phyloP scores from a whole-genome alignment of 305 asterid genomes.

The Fraxinus sp. region DNA sequence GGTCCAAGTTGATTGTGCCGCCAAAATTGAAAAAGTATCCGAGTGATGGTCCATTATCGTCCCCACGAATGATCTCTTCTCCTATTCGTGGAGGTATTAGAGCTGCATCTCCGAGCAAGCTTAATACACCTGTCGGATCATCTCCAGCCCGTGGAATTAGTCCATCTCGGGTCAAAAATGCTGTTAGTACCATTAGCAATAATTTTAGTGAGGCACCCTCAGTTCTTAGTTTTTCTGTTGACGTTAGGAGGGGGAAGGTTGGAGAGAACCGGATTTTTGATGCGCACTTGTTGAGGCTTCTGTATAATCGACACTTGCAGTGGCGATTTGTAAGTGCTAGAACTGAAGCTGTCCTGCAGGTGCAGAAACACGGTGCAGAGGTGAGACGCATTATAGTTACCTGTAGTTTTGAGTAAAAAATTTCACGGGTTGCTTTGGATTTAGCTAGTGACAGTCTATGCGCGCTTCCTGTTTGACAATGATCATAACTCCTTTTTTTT shows the following conservation, averaged over 20 bases:
- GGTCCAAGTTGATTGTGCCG: conserved; percentile 56
- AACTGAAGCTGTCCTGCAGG: conserved; percentile 62
- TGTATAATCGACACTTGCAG: conserved; percentile 85
- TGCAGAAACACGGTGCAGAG: conserved; percentile 78
- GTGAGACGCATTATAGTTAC: conserved; percentile 37
- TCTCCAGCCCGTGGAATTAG: conserved; percentile 68
- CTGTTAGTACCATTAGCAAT: conserved; percentile 68
- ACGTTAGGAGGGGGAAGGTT: conserved; percentile 83
- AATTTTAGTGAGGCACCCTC: conserved; percentile 73
- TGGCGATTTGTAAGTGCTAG: conserved; percentile 91
- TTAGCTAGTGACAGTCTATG: conserved; percentile 6
- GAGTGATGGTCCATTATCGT: conserved; percentile 50
- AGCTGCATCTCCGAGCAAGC: conserved; percentile 73
- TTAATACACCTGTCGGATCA: conserved; percentile 43
- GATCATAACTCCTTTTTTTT: background rate
- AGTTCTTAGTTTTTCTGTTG: conserved; percentile 89
- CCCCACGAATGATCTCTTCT: conserved; percentile 69
- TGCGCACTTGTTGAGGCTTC: conserved; percentile 81
- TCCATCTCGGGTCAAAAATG: conserved; percentile 70
- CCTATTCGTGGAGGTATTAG: conserved; percentile 63
- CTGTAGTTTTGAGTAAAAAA: background rate
- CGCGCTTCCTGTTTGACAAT: conserved; percentile 2
- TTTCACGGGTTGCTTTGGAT: background rate
- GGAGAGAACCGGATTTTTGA: conserved; percentile 81
- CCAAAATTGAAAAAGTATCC: conserved; percentile 58